phyloP scores from a whole-genome alignment of 768 basidiomycete genomes.

The Phylloporus arenicola region DNA sequence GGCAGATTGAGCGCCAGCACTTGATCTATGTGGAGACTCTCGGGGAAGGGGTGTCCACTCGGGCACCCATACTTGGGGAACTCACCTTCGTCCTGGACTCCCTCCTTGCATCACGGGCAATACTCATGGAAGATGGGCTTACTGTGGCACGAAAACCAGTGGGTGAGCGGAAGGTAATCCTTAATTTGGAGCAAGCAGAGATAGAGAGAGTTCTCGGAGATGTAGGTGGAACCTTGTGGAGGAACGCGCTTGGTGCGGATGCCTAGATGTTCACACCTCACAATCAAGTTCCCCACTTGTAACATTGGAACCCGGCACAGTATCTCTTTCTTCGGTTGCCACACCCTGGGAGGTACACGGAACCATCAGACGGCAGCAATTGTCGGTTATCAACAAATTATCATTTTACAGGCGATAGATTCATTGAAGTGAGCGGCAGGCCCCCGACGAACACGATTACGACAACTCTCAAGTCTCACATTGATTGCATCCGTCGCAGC shows the following conservation, averaged over 20 bases:
- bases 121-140: conserved; percentile 65
- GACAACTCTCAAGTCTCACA: background rate
- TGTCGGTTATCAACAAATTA: background rate
- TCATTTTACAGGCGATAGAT: background rate
- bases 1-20: conserved; percentile 72
- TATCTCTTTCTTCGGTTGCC: background rate
- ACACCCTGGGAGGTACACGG: background rate
- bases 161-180: conserved; percentile 63
- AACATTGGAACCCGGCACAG: background rate
- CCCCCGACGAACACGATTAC: background rate
- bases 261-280: conserved; percentile 4
- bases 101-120: conserved; percentile 68
- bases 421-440: background rate
- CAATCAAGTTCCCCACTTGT: background rate
- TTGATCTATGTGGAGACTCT: conserved; percentile 63
- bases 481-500: background rate
- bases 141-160: conserved; percentile 49
- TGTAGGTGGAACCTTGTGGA: conserved; percentile 67
- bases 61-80: conserved; percentile 58
- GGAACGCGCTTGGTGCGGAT: conserved; percentile 37
- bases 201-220: conserved; percentile 83
- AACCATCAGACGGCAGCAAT: background rate
- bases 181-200: conserved; percentile 82
- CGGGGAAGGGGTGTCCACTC: conserved; percentile 49
- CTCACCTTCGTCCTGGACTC: conserved; percentile 68